These are phyloP conservation scores for Mucor saturninus DNA, from an alignment of 371 early-diverging fungal genomes.

Conservation along the genomic window DNA sequence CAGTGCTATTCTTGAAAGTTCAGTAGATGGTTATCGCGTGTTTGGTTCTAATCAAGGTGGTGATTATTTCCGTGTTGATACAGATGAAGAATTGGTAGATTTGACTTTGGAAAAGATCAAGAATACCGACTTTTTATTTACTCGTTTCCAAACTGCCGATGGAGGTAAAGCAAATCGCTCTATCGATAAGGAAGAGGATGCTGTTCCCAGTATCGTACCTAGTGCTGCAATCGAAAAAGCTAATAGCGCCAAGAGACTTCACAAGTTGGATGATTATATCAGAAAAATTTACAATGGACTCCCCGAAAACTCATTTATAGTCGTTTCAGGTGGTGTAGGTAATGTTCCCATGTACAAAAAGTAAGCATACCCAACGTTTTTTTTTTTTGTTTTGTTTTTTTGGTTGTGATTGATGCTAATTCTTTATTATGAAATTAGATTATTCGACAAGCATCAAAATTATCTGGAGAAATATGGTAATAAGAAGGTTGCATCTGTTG, in stretches of 20 bases:
- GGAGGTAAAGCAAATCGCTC: background rate
- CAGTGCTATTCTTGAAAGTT: slow-evolving; percentile 52
- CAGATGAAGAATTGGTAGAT: slow-evolving; percentile 37
- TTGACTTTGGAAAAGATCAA: slow-evolving; percentile 27
- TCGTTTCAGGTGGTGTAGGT: slow-evolving; percentile 58
- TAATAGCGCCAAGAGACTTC: slow-evolving; percentile 16
- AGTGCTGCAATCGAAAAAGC: slow-evolving; percentile 7
- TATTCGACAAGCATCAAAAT: slow-evolving; percentile 12
- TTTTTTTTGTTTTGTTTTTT: background rate
- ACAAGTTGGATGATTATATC: slow-evolving; percentile 45
- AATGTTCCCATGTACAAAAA: slow-evolving; percentile 45
- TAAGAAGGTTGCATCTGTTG: slow-evolving; percentile 6
- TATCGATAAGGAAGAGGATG: background rate
- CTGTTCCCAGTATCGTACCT: slow-evolving; percentile 14
- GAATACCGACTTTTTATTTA: slow-evolving; percentile 35
- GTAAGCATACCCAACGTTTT: slow-evolving; percentile 19
- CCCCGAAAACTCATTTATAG: slow-evolving; percentile 50
- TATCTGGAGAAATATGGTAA: slow-evolving; percentile 19
- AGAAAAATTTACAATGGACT: slow-evolving; percentile 41
- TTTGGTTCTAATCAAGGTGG: slow-evolving; percentile 30
- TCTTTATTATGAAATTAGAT: slow-evolving; percentile 4
- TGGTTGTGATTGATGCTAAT: background rate
- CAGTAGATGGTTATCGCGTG: slow-evolving; percentile 10
- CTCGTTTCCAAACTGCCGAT: slow-evolving; percentile 28
- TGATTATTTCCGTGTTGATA: slow-evolving; percentile 32